These are phyloP conservation scores for Patellifolia procumbens DNA, from an alignment of 179 eudicot species.

Conservation along the genomic window DNA sequence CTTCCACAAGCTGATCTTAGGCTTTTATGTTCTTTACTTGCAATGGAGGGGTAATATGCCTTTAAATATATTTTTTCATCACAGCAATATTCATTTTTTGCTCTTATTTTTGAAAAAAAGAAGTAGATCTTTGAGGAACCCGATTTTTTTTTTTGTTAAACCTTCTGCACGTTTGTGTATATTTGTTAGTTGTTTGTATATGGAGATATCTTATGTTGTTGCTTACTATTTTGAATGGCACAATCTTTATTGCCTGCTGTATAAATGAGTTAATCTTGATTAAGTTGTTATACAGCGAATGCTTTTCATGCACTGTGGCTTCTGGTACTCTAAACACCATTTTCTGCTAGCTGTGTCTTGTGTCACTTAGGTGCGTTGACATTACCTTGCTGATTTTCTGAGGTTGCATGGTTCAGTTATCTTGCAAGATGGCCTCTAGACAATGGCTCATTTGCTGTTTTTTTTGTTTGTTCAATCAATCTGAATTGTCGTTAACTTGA, in stretches of 20 bases:
- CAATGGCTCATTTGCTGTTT: not conserved
- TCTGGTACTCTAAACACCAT: too few species aligned
- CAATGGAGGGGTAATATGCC: constrained; percentile 74
- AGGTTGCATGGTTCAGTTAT: not conserved
- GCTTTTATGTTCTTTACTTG: constrained; percentile 86
- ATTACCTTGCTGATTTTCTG: not conserved
- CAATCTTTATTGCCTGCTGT: not conserved
- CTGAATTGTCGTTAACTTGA: not conserved
- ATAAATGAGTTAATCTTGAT: too few species aligned
- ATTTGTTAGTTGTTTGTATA: not conserved
- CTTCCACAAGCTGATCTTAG: constrained; percentile 84
- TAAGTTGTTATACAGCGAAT: too few species aligned
- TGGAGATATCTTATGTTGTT: not conserved
- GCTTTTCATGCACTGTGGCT: too few species aligned
- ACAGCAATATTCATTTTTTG: not conserved
- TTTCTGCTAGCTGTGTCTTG: not conserved
- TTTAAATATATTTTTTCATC: not conserved
- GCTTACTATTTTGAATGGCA: not conserved
- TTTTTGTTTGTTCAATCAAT: not conserved
- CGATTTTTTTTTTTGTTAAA: too few species aligned
- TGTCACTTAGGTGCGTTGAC: not conserved
- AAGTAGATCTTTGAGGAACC: not conserved
- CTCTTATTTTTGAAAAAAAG: not conserved
- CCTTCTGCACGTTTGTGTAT: not conserved
- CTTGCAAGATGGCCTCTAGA: not conserved